Conservation (phyloP, 805 yeast genomes). For the Suhomyces faveliae region DNA sequence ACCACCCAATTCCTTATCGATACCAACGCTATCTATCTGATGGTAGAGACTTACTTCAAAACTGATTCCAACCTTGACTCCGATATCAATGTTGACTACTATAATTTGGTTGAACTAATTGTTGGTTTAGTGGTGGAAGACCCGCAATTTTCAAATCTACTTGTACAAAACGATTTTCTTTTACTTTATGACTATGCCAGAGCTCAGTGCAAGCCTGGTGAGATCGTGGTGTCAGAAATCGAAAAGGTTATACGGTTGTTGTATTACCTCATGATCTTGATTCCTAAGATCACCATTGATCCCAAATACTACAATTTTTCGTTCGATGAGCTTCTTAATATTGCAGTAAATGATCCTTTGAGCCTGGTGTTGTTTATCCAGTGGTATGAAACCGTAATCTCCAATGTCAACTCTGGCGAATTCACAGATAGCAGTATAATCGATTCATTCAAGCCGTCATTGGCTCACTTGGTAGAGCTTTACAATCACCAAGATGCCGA, state of each 20-base stretch:
- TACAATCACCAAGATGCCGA: constrained; percentile 2
- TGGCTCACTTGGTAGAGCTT: constrained; percentile 7
- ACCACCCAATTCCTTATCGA: constrained; percentile 2
- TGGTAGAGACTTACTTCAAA: constrained; percentile 7
- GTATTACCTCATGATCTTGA: constrained; percentile 16
- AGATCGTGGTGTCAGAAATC: neutral
- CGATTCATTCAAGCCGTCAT: constrained; percentile 7
- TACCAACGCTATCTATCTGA: neutral
- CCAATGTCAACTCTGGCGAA: neutral
- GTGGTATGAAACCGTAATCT: constrained; percentile 24
- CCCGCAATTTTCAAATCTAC: neutral
- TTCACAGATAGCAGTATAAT: constrained; percentile 3
- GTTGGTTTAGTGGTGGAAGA: neutral
- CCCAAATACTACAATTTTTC: constrained; percentile 11
- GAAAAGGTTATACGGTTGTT: constrained; percentile 15
- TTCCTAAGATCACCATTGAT: constrained; percentile 11
- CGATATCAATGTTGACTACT: constrained; percentile 1
- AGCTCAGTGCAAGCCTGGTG: neutral
- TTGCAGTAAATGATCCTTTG: constrained; percentile 24
- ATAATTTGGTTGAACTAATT: constrained; percentile 10
- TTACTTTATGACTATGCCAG: constrained; percentile 11
- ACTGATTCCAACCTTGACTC: neutral
- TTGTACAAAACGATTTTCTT: constrained; percentile 5
- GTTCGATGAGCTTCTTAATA: constrained; percentile 11
- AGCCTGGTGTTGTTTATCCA: constrained; percentile 23